A percentile compares a stretch with the other conserved stretches of the same genome.
phyloP scores from a whole-genome alignment of 2,329 filamentous ascomycete species.

The Metarhizium humberi region DNA sequence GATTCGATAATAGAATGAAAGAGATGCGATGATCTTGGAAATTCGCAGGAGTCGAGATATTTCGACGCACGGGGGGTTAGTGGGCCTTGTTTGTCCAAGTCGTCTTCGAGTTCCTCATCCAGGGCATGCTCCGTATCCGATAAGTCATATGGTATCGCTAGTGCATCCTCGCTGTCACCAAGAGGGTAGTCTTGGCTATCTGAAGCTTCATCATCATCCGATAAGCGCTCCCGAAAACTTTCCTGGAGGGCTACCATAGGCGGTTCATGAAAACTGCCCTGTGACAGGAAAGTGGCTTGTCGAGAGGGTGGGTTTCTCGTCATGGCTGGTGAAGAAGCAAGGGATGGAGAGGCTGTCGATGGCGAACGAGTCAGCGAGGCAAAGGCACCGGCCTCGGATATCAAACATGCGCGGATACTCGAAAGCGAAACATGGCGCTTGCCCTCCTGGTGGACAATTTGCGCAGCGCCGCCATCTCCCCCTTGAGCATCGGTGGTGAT shows the following conservation, averaged over 20 bases:
- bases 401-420: slow-evolving; percentile 53
- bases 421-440: slow-evolving; percentile 57
- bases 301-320: slow-evolving; percentile 26
- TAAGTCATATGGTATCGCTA: slow-evolving; percentile 47
- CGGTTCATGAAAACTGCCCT: slow-evolving; percentile 17
- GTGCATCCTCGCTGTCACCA: slow-evolving; percentile 44
- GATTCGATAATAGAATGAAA: slow-evolving; percentile 20
- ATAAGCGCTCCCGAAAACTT: slow-evolving; percentile 16
- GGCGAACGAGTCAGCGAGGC: slow-evolving; percentile 49
- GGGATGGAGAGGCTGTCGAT: slow-evolving; percentile 34
- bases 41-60: slow-evolving; percentile 24
- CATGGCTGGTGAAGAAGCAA: slow-evolving; percentile 42
- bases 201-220: slow-evolving; percentile 10
- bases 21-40: slow-evolving; percentile 1
- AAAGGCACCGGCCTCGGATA: slow-evolving; percentile 60
- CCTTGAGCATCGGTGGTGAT: slow-evolving; percentile 38
- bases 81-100: slow-evolving; percentile 26
- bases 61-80: slow-evolving; percentile 47
- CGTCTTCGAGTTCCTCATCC: slow-evolving; percentile 26
- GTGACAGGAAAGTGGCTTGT: slow-evolving; percentile 19
- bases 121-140: slow-evolving; percentile 16
- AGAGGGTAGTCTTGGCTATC: slow-evolving; percentile 18
- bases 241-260: slow-evolving; percentile 15
- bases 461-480: slow-evolving; percentile 13
- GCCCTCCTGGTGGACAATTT: slow-evolving; percentile 45